Evolutionary conservation across 2,329 filamentous ascomycete species (phyloP), one percentile per base, ranked within the genome.

Genomic region (Neopestalotiopsis rosae): DNA sequence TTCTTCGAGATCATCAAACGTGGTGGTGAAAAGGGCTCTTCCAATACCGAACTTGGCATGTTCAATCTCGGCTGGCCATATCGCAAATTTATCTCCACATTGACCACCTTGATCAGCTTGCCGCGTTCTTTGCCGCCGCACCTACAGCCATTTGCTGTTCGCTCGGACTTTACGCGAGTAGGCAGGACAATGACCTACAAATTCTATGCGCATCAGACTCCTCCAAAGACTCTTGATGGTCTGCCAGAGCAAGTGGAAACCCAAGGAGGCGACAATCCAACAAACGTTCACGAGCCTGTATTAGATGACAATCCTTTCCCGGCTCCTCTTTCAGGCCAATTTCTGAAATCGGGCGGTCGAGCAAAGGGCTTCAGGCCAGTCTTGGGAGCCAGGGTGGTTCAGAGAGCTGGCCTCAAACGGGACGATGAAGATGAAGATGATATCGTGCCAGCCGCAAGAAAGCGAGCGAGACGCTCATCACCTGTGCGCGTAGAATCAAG

Each of bases 151-250:
- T 80, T 84, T 38, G 78, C 81, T 67, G 76, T 85, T 30, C 75
- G 71, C 45, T 80, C 80, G 63, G 75, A 80, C 59, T 73, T 82
- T 4, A 77, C 77, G 9, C 81, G 82, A 7, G 69, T 77, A 2
- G 81, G 81, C 10, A 84, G 81, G 70, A 82, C 81, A 34, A 80
- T 79, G 66, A 80, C 81, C 10, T 84, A 83, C 70, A 79, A 81
- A 61, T 84, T 82, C 68, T 79, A 77, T 52, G 72, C 76, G 6
- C 61, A 30, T 56, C 58, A 14, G 45, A 28, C 5, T 6, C 28
- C 28, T n/a, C 9, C 40, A 28, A 57, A 45, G 20, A 57, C 6
- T 38, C 34, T 38, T 14, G n/a, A 14, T 20, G 13, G n/a, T 13
- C 12, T 17, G 40, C n/a, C 30, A 20, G 59, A 34, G 17, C 34